Evolutionary conservation across 2,329 filamentous ascomycete species (phyloP), one percentile per base, ranked within the genome.

Genomic region (Alternaria angustiovoidea): DNA sequence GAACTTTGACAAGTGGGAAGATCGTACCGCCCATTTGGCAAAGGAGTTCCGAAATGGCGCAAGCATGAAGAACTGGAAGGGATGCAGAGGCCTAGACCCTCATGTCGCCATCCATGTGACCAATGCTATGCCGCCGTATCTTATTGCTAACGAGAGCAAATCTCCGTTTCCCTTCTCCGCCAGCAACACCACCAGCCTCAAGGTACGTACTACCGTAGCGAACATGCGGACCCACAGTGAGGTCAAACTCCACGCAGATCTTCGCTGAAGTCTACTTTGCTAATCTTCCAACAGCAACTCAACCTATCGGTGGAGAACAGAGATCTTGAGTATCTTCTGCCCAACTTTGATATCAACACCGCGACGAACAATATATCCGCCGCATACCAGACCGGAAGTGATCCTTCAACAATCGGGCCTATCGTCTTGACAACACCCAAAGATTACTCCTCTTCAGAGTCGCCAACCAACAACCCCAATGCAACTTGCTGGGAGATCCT

Each of bases 41-140:
- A 82, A 81, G 20, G 85, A 87, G 68, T 87, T 87, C 74, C 83
- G 83, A 52, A 79, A 81, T 38, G 85, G 85, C 0, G 79, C 77
- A 6, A 78, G 78, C 30, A 87, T 87, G 84, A 77, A 77, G 28
- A 78, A 84, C 38, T 87, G 85, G 85, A 82, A 81, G 52, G 85
- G 85, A 3, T 86, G 84, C 65, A 80, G 85, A 68, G 85, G 85
- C 4, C 70, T 87, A 5, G 81, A 83, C 58, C 74, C 81, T 9
- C 76, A 79, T 22, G 79, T 84, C 11, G 82, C 82, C 7, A 77
- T 81, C 4, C 79, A 81, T 43, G 82, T 85, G 53, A 82, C 80
- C 3, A 83, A 82, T 56, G 82, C 82, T 3, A 84, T 85, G 82
- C 82, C 82, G 14, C 82, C 82, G 5, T 84, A 84, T 59, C 75